A percentile compares a stretch with the other conserved stretches of the same genome.
These are phyloP conservation scores for Aspergillus incahuasiensis DNA, from an alignment of 495 filamentous ascomycete genomes.

Conservation along the genomic window DNA sequence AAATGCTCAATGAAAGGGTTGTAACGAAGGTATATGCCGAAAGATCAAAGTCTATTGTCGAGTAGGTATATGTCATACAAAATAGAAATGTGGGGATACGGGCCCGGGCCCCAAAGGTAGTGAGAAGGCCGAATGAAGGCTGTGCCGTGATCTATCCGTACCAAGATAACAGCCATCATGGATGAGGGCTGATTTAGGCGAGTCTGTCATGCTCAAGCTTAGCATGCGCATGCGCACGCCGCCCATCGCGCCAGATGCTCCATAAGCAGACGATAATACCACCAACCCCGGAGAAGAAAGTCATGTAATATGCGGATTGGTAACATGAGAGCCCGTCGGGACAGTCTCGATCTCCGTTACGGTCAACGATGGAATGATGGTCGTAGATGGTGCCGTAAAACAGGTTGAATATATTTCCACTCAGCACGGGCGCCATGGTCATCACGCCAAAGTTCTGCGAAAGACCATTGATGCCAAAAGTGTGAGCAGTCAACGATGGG, in stretches of 20 bases:
- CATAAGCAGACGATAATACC: constrained; percentile 67
- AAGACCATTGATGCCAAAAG: constrained; percentile 86
- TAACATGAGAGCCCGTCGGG: constrained; percentile 79
- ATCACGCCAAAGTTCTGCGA: constrained; percentile 93
- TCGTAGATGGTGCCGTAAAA: constrained; percentile 78
- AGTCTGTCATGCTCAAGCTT: constrained; percentile 36
- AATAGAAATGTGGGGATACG: too few species aligned
- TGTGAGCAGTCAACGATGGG: constrained; percentile 85
- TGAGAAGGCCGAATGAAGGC: too few species aligned
- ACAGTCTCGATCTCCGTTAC: constrained; percentile 68
- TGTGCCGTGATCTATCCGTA: too few species aligned
- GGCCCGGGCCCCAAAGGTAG: too few species aligned
- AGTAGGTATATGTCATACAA: too few species aligned
- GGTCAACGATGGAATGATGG: constrained; percentile 62
- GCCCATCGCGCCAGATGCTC: constrained; percentile 68
- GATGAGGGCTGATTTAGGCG: constrained; percentile 19
- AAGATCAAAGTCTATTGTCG: too few species aligned
- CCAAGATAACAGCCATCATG: too few species aligned
- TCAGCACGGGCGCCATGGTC: constrained; percentile 80
- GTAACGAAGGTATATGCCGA: too few species aligned
- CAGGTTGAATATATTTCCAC: constrained; percentile 87
- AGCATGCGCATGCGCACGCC: constrained; percentile 21
- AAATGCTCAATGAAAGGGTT: too few species aligned
- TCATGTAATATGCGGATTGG: constrained; percentile 72
- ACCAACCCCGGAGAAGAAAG: constrained; percentile 66